These are phyloP conservation scores for Chytridiales sp. DNA, from an alignment of 371 early-diverging fungal genomes.

Conservation along the genomic window DNA sequence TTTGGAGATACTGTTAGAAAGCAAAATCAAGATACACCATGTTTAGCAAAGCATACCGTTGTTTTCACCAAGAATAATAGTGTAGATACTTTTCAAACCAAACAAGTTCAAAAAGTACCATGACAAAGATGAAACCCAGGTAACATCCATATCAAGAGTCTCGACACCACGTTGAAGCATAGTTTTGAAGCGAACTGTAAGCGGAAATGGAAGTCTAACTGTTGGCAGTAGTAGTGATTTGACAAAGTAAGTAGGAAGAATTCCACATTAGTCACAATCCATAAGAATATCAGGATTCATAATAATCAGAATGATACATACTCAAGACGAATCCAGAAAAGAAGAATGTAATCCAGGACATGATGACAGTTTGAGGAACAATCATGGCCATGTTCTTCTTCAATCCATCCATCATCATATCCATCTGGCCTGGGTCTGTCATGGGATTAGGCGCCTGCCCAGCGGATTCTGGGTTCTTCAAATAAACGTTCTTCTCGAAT, in stretches of 20 bases:
- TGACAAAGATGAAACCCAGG: constrained; percentile 95
- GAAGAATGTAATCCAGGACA: constrained; percentile 98
- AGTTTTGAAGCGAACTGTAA: constrained; percentile 93
- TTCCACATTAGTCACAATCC: neutral
- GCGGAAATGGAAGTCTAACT: constrained; percentile 87
- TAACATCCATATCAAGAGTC: constrained; percentile 94
- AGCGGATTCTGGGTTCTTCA: constrained; percentile 71
- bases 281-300: neutral
- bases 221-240: too few species aligned
- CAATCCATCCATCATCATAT: constrained; percentile 93
- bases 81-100: constrained; percentile 89
- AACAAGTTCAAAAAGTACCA: constrained; percentile 98
- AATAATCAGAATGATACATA: constrained; percentile 42
- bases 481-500: constrained; percentile 77
- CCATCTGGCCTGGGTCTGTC: constrained; percentile 84
- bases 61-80: constrained; percentile 86
- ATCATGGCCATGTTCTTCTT: constrained; percentile 95
- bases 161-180: constrained; percentile 97
- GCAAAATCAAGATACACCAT: neutral
- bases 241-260: neutral
- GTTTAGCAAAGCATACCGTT: constrained; percentile 58
- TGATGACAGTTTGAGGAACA: constrained; percentile 95
- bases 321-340: constrained; percentile 95
- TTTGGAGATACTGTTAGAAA: neutral
- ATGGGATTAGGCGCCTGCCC: constrained; percentile 72